phyloP scores from a whole-genome alignment of 257 asterid genomes.

The Marsdenia floribunda region DNA sequence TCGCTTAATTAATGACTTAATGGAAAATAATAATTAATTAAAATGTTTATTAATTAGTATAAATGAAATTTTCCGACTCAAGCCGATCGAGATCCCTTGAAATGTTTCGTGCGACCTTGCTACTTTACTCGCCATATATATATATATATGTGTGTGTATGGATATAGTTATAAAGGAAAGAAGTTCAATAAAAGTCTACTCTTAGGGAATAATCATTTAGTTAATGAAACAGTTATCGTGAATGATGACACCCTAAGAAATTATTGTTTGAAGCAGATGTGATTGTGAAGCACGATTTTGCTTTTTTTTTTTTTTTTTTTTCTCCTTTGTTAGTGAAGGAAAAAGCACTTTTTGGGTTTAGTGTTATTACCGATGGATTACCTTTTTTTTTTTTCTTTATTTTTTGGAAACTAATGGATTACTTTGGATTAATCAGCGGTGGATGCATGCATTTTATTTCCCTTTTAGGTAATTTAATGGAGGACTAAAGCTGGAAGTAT shows the following conservation, averaged over 20 bases:
- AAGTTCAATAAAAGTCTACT: background rate
- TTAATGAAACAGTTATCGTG: background rate
- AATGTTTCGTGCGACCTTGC: no score
- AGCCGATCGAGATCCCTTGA: no score
- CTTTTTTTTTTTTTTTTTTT: background rate
- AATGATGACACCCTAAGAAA: background rate
- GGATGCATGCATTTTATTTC: conserved; percentile 5
- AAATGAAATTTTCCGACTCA: no score
- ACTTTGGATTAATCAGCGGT: background rate
- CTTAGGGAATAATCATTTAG: background rate
- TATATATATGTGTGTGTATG: no score
- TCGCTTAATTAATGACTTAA: no score
- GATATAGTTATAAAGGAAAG: no score
- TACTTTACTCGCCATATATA: no score
- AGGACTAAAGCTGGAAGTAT: background rate
- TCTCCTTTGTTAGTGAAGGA: background rate
- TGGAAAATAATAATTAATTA: no score
- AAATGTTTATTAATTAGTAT: no score
- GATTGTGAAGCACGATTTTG: background rate
- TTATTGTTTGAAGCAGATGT: background rate
- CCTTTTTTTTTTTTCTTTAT: no score
- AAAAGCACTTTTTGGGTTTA: background rate
- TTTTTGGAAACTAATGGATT: no score
- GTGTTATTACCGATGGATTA: background rate
- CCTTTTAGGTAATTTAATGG: background rate